phyloP scores from a whole-genome alignment of 805 yeast species.

The Starmerella floris region DNA sequence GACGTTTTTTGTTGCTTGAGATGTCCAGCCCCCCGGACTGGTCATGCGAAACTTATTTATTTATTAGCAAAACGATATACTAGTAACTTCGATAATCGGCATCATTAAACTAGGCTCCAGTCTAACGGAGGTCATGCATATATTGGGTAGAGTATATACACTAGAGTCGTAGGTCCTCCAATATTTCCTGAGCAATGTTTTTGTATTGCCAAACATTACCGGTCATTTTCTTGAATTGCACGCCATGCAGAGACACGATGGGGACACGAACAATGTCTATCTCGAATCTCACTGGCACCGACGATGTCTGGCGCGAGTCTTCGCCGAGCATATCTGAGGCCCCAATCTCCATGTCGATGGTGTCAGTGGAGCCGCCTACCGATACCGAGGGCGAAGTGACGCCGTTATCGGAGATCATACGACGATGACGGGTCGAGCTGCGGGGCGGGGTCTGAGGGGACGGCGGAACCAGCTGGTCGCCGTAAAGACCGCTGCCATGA shows the following conservation, averaged over 20 bases:
- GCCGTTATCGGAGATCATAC: constrained; percentile 15
- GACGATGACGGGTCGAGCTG: constrained; percentile 13
- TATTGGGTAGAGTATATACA: no score
- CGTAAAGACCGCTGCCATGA: not conserved
- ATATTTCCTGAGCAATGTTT: constrained; percentile 72
- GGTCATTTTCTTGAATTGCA: constrained; percentile 80
- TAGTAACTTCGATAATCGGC: no score
- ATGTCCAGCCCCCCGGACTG: no score
- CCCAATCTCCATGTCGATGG: constrained; percentile 25
- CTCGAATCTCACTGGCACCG: constrained; percentile 70
- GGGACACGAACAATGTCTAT: constrained; percentile 88
- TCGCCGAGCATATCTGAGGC: constrained; percentile 30
- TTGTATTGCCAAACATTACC: constrained; percentile 96
- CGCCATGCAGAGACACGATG: constrained; percentile 77
- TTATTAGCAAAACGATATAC: no score
- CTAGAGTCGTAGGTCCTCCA: constrained; percentile 55
- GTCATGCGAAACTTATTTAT: no score
- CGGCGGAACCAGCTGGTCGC: constrained; percentile 7
- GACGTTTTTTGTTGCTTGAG: no score
- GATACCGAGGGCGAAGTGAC: constrained; percentile 12
- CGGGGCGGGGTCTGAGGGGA: constrained; percentile 16
- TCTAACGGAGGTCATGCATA: no score
- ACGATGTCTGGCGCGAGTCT: constrained; percentile 12
- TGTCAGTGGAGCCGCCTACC: constrained; percentile 21
- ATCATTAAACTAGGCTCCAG: no score